phyloP scores from a whole-genome alignment of 164 flowering plant species.

The Amborella trichopoda region DNA sequence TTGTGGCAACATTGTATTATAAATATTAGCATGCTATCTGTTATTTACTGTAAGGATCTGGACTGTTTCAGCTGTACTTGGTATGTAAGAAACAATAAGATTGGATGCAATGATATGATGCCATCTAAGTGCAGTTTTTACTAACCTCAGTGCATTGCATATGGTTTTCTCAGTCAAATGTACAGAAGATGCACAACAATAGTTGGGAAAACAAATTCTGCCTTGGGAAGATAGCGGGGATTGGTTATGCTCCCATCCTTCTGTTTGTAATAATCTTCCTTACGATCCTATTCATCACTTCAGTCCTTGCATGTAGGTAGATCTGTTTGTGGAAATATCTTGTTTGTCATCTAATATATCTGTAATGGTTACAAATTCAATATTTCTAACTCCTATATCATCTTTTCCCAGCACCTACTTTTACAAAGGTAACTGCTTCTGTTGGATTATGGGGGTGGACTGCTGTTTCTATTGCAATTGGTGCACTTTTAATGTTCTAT shows the following conservation, averaged over 20 bases:
- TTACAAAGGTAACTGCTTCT: conserved; percentile 71
- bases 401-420: conserved; percentile 45
- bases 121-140: too few relatives aligned
- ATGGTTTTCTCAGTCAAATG: conserved; percentile 67
- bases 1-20: too few relatives aligned
- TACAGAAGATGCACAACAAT: conserved; percentile 29
- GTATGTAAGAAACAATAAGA: too few relatives aligned
- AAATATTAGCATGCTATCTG: too few relatives aligned
- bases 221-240: conserved; percentile 24
- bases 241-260: conserved; percentile 77
- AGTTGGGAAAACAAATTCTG: conserved; percentile 29
- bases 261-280: conserved; percentile 28
- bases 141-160: too few relatives aligned
- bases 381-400: neutral
- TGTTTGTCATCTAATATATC: too few relatives aligned
- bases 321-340: conserved; percentile 4
- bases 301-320: conserved; percentile 56
- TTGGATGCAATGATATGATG: too few relatives aligned
- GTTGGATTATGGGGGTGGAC: conserved; percentile 96
- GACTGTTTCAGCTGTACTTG: too few relatives aligned
- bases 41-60: too few relatives aligned
- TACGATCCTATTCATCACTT: conserved; percentile 62
- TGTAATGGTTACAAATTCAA: too few relatives aligned
- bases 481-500: conserved; percentile 56
- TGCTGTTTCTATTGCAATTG: conserved; percentile 51